Percentiles rank a stretch among this genome's conserved stretches.
Evolutionary conservation across 768 basidiomycete genomes (phyloP).

Genomic region (Chlorophyllum brunneum): DNA sequence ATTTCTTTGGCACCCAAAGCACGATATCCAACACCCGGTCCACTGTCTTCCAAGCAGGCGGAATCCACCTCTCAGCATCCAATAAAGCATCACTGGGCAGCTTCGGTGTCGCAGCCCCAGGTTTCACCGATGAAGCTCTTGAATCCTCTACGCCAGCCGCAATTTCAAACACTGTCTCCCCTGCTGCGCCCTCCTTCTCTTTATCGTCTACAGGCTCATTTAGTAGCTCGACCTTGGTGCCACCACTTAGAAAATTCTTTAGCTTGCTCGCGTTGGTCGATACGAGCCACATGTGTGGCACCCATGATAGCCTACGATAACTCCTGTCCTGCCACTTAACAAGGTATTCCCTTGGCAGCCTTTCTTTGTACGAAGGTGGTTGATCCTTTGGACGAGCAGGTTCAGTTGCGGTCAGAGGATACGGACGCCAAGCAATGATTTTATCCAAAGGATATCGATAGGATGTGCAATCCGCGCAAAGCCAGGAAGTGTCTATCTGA

Average conservation of each 20-base stretch:
- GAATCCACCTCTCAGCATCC: constrained; percentile 74
- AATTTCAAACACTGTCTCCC: constrained; percentile 15
- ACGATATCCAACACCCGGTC: constrained; percentile 86
- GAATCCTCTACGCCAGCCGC: constrained; percentile 43
- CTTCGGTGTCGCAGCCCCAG: constrained; percentile 19
- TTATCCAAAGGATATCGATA: constrained; percentile 71
- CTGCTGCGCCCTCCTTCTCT: constrained; percentile 26
- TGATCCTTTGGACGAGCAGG: constrained; percentile 34
- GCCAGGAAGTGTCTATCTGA: constrained; percentile 52
- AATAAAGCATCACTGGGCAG: constrained; percentile 41
- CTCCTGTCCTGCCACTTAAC: constrained; percentile 85
- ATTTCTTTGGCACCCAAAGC: constrained; percentile 47
- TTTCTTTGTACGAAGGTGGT: constrained; percentile 47
- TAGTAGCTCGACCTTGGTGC: constrained; percentile 66
- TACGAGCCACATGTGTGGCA: constrained; percentile 88
- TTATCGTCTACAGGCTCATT: constrained; percentile 37
- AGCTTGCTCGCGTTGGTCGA: constrained; percentile 63
- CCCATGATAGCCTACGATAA: constrained; percentile 82
- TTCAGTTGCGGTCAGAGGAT: constrained; percentile 62
- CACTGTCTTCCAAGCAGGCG: constrained; percentile 80
- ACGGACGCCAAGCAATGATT: constrained; percentile 90
- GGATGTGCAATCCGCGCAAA: constrained; percentile 75
- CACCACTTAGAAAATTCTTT: constrained; percentile 70
- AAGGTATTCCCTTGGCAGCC: constrained; percentile 86
- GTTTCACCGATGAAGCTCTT: constrained; percentile 30